These are phyloP conservation scores for Saturnispora silvae DNA, from an alignment of 805 yeast genomes.

Conservation along the genomic window DNA sequence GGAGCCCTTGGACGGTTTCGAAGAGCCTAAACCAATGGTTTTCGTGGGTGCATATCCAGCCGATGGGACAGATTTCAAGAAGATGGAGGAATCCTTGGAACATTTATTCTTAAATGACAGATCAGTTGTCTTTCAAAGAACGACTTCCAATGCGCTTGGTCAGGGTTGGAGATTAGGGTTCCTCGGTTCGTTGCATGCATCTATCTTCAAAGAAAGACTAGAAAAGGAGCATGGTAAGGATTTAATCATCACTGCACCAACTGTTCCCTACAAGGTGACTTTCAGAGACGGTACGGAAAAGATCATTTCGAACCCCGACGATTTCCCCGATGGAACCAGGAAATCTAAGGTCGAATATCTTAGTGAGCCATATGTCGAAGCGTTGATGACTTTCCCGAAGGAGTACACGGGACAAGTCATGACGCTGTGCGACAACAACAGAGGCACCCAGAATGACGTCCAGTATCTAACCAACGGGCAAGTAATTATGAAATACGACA, in stretches of 20 bases:
- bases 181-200: constrained; percentile 88
- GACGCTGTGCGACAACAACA: constrained; percentile 68
- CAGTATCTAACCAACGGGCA: constrained; percentile 73
- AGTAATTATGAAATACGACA: constrained; percentile 63
- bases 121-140: constrained; percentile 80
- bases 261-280: constrained; percentile 83
- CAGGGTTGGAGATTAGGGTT: constrained; percentile 98
- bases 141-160: constrained; percentile 88
- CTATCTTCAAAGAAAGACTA: constrained; percentile 83
- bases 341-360: constrained; percentile 37
- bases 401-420: constrained; percentile 85
- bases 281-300: constrained; percentile 53
- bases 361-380: constrained; percentile 82
- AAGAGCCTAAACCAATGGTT: constrained; percentile 96
- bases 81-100: constrained; percentile 80
- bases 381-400: constrained; percentile 80
- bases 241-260: constrained; percentile 86
- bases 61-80: constrained; percentile 83
- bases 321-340: constrained; percentile 61
- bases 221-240: constrained; percentile 93
- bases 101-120: constrained; percentile 86
- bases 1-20: constrained; percentile 86
- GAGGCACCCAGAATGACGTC: constrained; percentile 76
- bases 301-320: constrained; percentile 81
- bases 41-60: constrained; percentile 98